Conservation (phyloP, 768 basidiomycete genomes). For the Vararia minispora region DNA sequence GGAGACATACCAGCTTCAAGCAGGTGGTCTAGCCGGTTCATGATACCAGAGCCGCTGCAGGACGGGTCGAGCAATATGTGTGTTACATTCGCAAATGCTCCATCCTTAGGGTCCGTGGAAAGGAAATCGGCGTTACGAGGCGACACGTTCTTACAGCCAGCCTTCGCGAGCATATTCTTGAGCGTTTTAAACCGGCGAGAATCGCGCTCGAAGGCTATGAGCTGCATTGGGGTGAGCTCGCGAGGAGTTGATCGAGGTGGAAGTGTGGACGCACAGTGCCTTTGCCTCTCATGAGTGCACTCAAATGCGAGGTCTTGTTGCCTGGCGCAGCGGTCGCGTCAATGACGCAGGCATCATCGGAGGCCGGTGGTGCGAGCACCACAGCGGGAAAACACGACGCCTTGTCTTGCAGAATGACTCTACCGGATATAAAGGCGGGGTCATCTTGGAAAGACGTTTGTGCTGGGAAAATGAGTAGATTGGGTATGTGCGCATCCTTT, state of each 20-base stretch:
- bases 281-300: slow-evolving; percentile 74
- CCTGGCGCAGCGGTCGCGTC: slow-evolving; percentile 97
- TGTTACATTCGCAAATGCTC: slow-evolving; percentile 53
- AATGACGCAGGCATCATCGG: slow-evolving; percentile 49
- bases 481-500: slow-evolving; percentile 69
- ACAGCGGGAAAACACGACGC: slow-evolving; percentile 94
- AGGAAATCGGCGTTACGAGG: slow-evolving; percentile 79
- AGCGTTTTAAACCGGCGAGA: slow-evolving; percentile 73
- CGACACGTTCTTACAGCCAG: slow-evolving; percentile 72
- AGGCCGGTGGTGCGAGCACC: slow-evolving; percentile 64
- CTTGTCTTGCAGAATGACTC: slow-evolving; percentile 92
- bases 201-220: slow-evolving; percentile 87
- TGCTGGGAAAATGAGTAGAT: slow-evolving; percentile 72
- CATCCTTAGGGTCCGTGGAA: slow-evolving; percentile 54
- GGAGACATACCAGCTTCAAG: slow-evolving; percentile 50
- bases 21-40: slow-evolving; percentile 81
- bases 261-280: slow-evolving; percentile 49
- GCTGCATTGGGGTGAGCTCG: slow-evolving; percentile 25
- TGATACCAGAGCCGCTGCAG: slow-evolving; percentile 90
- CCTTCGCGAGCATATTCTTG: slow-evolving; percentile 74
- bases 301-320: slow-evolving; percentile 93
- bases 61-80: slow-evolving; percentile 99
- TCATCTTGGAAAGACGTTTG: slow-evolving; percentile 57
- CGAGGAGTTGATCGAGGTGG: background rate
- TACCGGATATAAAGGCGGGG: slow-evolving; percentile 61